Evolutionary conservation across 257 asterid species (phyloP).

Genomic region (Perilla frutescens): DNA sequence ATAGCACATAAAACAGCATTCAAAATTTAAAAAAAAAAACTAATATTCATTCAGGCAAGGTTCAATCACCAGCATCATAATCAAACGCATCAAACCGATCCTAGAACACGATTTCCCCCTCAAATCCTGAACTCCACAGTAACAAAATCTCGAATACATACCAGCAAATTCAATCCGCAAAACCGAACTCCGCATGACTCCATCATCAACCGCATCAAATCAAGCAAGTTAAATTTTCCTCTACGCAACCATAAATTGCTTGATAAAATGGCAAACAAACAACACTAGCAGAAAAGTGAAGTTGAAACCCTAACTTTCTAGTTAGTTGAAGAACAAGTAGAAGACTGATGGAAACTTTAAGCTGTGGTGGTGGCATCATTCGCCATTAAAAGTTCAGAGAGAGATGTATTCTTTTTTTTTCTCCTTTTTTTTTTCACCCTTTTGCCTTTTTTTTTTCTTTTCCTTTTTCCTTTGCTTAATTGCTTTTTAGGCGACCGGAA

Average conservation of each 20-base stretch:
- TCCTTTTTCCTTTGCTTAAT: not conserved
- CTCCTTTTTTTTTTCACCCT: not conserved
- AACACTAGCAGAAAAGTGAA: not conserved
- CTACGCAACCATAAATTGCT: constrained; percentile 19
- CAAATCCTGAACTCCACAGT: constrained; percentile 29
- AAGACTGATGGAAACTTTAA: constrained; percentile 37
- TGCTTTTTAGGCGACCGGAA: constrained; percentile 17
- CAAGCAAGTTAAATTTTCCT: constrained; percentile 21
- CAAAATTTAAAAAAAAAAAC: not conserved
- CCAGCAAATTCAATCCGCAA: constrained; percentile 30
- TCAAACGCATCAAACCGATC: constrained; percentile 42
- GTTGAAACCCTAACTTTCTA: constrained; percentile 38
- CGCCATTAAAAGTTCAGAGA: constrained; percentile 46
- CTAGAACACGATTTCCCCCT: constrained; percentile 17
- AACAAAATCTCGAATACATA: constrained; percentile 24
- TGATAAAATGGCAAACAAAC: constrained; percentile 15
- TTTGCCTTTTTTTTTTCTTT: not conserved
- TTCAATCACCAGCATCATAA: constrained; percentile 31
- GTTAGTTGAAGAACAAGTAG: constrained; percentile 41
- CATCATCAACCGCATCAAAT: constrained; percentile 27
- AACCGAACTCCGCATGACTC: constrained; percentile 10
- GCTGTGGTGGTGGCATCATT: constrained; percentile 39
- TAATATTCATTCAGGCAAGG: not conserved
- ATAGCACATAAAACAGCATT: not conserved
- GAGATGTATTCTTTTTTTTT: constrained; percentile 14